Conservation (phyloP, 148 eudicot species). For the Fagopyrum homotropicum region DNA sequence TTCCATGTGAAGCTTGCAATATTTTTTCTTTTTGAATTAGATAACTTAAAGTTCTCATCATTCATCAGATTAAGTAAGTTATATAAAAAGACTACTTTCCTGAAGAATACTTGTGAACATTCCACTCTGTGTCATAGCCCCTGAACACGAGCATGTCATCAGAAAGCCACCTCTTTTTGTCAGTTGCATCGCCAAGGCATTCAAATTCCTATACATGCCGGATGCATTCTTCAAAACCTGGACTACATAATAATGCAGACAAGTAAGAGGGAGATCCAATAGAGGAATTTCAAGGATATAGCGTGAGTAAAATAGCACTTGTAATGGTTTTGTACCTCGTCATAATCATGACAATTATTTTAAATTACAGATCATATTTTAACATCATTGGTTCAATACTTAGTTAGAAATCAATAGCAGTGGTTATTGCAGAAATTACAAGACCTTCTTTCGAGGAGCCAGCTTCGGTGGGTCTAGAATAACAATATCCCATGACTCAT, state of each 20-base stretch:
- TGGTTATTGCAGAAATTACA: background rate
- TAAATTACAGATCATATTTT: background rate
- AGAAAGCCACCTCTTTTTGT: slow-evolving; percentile 68
- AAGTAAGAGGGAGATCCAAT: background rate
- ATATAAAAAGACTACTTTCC: slow-evolving; percentile 25
- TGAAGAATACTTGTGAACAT: slow-evolving; percentile 54
- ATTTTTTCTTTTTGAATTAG: background rate
- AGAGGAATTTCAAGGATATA: background rate
- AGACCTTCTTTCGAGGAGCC: slow-evolving; percentile 83
- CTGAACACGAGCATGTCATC: slow-evolving; percentile 99
- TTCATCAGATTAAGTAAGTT: background rate
- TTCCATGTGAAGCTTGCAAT: too few relatives aligned
- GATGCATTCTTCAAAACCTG: slow-evolving; percentile 80
- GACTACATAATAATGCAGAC: slow-evolving; percentile 9
- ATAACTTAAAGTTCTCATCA: background rate
- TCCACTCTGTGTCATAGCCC: slow-evolving; percentile 97
- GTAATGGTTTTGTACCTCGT: background rate
- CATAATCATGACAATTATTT: background rate
- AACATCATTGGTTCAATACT: background rate
- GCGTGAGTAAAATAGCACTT: background rate
- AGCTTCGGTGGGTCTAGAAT: slow-evolving; percentile 87
- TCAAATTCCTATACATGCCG: slow-evolving; percentile 83
- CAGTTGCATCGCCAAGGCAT: slow-evolving; percentile 77
- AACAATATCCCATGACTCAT: slow-evolving; percentile 81
- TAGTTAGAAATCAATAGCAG: background rate